These are phyloP conservation scores for Syncephalastrum contaminatum DNA, from an alignment of 371 early-diverging fungal species.

Conservation along the genomic window DNA sequence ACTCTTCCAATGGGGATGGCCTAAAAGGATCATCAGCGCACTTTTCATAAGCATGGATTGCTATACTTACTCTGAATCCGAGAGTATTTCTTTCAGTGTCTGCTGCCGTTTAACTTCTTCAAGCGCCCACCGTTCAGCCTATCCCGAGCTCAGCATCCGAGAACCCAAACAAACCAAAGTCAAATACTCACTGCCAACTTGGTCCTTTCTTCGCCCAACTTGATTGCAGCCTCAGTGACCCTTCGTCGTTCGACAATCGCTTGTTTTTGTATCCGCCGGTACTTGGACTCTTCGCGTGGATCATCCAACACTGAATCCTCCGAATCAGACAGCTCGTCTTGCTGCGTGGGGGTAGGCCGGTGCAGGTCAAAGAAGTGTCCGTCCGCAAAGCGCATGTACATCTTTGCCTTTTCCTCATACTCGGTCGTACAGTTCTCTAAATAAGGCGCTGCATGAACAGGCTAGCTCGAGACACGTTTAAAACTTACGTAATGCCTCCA, in stretches of 20 bases:
- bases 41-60: not conserved
- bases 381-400: constrained; percentile 33
- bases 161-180: not conserved
- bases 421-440: constrained; percentile 20
- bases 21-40: too few species aligned
- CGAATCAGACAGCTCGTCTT: constrained; percentile 12
- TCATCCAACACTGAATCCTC: constrained; percentile 30
- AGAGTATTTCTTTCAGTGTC: constrained; percentile 23
- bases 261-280: constrained; percentile 16
- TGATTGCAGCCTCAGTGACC: constrained; percentile 35
- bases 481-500: constrained; percentile 20
- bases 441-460: not conserved
- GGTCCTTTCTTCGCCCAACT: constrained; percentile 34
- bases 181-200: constrained; percentile 23
- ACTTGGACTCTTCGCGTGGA: constrained; percentile 8
- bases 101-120: constrained; percentile 31
- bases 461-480: not conserved
- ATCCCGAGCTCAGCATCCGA: not conserved
- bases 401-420: constrained; percentile 29
- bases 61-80: constrained; percentile 6
- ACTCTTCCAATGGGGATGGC: too few species aligned
- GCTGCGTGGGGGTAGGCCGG: too few species aligned
- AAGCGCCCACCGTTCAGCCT: constrained; percentile 45
- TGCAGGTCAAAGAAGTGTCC: constrained; percentile 42
- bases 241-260: constrained; percentile 24